These are phyloP conservation scores for Camillea tinctor DNA, from an alignment of 2,329 filamentous ascomycete species.

Conservation along the genomic window DNA sequence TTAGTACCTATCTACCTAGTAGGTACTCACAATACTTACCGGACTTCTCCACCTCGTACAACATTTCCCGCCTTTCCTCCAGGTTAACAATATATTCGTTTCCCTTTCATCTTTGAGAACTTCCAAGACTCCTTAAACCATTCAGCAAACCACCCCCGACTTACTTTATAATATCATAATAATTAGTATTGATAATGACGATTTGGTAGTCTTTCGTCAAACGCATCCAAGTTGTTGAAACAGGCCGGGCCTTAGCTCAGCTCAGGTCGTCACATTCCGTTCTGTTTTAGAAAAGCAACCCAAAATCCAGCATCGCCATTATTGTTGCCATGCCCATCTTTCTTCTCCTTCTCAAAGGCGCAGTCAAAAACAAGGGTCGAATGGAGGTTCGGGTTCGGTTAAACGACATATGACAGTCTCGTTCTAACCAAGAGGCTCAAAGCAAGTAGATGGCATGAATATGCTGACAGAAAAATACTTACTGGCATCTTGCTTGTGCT, in stretches of 20 bases:
- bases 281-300: slow-evolving; percentile 9
- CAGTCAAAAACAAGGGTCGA: slow-evolving; percentile 34
- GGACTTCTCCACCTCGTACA: no score
- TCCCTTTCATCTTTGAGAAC: no score
- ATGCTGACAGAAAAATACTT: slow-evolving; percentile 18
- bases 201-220: neutral
- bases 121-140: neutral
- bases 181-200: no score
- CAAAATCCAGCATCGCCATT: slow-evolving; percentile 36
- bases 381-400: slow-evolving; percentile 36
- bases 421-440: slow-evolving; percentile 36
- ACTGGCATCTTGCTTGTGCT: slow-evolving; percentile 40
- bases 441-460: slow-evolving; percentile 16
- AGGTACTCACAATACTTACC: no score
- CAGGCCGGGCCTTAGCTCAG: neutral
- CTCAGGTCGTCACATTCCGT: neutral
- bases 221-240: neutral
- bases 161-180: neutral
- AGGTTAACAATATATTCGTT: no score
- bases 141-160: neutral
- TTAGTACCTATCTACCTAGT: no score
- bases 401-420: slow-evolving; percentile 37
- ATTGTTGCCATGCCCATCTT: slow-evolving; percentile 39
- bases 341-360: slow-evolving; percentile 35
- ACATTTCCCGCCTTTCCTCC: no score